A percentile compares a stretch with the other conserved stretches of the same genome.
Conservation (phyloP, 257 asterid genomes). For the Scutellaria minor region DNA sequence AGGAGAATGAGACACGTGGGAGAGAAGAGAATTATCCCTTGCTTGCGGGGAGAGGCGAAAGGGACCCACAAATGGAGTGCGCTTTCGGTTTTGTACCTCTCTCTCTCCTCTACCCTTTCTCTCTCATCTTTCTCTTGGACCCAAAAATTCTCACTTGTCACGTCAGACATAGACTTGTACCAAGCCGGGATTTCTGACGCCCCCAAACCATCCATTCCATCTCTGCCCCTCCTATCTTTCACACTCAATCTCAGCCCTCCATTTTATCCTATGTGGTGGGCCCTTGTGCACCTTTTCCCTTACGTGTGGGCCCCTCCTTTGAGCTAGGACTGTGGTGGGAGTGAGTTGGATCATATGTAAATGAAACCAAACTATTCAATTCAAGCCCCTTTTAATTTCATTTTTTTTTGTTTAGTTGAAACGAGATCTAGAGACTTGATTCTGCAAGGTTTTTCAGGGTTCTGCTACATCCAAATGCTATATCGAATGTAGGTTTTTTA, state of each 20-base stretch:
- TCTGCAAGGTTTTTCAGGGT: too few relatives aligned
- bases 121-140: slow-evolving; percentile 63
- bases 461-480: too few relatives aligned
- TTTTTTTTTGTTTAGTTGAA: too few relatives aligned
- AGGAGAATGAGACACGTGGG: slow-evolving; percentile 52
- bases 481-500: too few relatives aligned
- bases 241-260: slow-evolving; percentile 38
- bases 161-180: slow-evolving; percentile 54
- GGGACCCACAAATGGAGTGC: slow-evolving; percentile 49
- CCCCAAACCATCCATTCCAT: not conserved
- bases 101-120: slow-evolving; percentile 52
- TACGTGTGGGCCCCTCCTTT: slow-evolving; percentile 25
- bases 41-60: slow-evolving; percentile 60
- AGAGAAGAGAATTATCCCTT: slow-evolving; percentile 57
- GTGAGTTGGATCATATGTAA: too few relatives aligned
- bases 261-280: slow-evolving; percentile 24
- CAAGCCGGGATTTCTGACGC: slow-evolving; percentile 63
- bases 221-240: slow-evolving; percentile 23
- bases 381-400: too few relatives aligned
- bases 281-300: slow-evolving; percentile 17
- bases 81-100: slow-evolving; percentile 42
- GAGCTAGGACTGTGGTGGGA: too few relatives aligned
- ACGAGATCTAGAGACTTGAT: too few relatives aligned
- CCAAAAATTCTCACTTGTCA: slow-evolving; percentile 70
- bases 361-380: too few relatives aligned